Conservation (phyloP, 768 basidiomycete species). For the Tylopilus vinaceipallidus region DNA sequence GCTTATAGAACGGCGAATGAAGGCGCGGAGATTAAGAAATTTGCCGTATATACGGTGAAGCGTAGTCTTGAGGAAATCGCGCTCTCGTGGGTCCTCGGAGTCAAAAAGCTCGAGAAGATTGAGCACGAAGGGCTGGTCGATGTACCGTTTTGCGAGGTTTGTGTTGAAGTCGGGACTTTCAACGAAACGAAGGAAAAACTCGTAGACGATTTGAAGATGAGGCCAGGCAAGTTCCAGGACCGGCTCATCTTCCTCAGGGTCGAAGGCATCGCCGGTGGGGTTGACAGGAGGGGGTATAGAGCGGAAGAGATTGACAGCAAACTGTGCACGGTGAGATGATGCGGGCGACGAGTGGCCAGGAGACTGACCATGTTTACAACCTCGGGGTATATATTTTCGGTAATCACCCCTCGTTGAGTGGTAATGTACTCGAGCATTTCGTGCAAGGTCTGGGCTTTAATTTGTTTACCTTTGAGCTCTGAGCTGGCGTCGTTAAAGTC, state of each 20-base stretch:
- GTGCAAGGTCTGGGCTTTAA: slow-evolving; percentile 96
- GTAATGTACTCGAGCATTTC: slow-evolving; percentile 99
- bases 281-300: slow-evolving; percentile 99
- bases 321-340: slow-evolving; percentile 48
- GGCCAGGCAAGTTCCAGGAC: slow-evolving; percentile 99
- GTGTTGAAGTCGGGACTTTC: slow-evolving; percentile 98
- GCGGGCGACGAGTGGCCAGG: not conserved
- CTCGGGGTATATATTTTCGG: slow-evolving; percentile 97
- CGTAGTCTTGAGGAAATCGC: slow-evolving; percentile 99
- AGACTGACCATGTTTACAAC: slow-evolving; percentile 91
- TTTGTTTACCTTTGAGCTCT: slow-evolving; percentile 96
- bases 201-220: slow-evolving; percentile 98
- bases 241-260: slow-evolving; percentile 99
- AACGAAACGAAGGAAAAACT: slow-evolving; percentile 98
- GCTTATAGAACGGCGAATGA: slow-evolving; percentile 98
- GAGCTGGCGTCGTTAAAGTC: slow-evolving; percentile 98
- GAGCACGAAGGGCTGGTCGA: slow-evolving; percentile 94
- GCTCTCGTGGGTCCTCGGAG: slow-evolving; percentile 97
- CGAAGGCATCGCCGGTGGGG: slow-evolving; percentile 96
- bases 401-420: slow-evolving; percentile 92
- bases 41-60: slow-evolving; percentile 99
- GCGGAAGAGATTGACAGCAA: slow-evolving; percentile 96
- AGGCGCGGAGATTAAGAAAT: slow-evolving; percentile 97
- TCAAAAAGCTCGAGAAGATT: slow-evolving; percentile 98
- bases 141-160: slow-evolving; percentile 94